phyloP scores from a whole-genome alignment of 2,329 filamentous ascomycete species.

The Colletotrichum theobromicola region DNA sequence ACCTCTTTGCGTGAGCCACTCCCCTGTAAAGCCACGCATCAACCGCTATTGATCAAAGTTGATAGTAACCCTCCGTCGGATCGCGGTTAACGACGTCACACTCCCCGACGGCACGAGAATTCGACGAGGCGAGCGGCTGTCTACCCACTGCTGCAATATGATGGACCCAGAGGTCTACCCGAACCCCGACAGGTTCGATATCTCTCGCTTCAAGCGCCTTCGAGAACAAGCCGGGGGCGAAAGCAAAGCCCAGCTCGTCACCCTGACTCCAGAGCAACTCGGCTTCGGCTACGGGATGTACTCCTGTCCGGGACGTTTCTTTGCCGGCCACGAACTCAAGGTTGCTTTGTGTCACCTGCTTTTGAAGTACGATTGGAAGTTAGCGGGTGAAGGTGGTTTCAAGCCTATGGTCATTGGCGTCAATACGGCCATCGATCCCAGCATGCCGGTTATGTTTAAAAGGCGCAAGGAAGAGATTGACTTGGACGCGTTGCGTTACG shows the following conservation, averaged over 20 bases:
- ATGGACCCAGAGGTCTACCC: neutral
- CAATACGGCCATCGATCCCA: neutral
- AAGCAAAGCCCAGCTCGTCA: slow-evolving; percentile 1
- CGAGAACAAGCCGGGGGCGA: neutral
- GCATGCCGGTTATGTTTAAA: neutral
- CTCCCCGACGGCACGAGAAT: neutral
- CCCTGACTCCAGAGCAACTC: slow-evolving; percentile 29
- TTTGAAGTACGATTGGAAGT: neutral
- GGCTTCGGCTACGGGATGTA: slow-evolving; percentile 32
- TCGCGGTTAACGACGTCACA: neutral
- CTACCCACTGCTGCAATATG: neutral
- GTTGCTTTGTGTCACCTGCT: neutral
- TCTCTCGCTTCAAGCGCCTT: neutral
- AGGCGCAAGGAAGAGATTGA: neutral
- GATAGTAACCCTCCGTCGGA: neutral
- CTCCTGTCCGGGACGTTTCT: neutral
- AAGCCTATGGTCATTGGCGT: neutral
- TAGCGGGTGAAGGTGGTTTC: neutral
- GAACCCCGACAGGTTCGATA: neutral
- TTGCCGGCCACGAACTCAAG: neutral
- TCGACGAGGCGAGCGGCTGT: neutral
- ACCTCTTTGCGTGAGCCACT: neutral
- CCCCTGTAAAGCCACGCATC: rapidly evolving
- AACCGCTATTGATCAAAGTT: neutral
- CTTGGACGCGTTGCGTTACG: neutral